Percentiles rank a stretch among this genome's conserved stretches.
These are phyloP conservation scores for Mortierella sp. DNA, from an alignment of 371 early-diverging fungal species.

Conservation along the genomic window DNA sequence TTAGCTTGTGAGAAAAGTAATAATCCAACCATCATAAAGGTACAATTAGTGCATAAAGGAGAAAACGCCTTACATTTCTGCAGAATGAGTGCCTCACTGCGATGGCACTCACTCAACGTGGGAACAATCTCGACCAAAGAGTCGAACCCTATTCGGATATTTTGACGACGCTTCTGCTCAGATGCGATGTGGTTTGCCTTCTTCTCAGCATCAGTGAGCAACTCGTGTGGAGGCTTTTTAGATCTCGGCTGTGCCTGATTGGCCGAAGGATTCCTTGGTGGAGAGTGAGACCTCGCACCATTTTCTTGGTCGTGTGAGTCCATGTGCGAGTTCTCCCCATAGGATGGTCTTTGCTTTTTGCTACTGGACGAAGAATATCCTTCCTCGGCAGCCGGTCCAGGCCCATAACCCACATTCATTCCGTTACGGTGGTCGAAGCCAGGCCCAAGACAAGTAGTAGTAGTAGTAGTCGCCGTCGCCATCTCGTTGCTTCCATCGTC, in stretches of 20 bases:
- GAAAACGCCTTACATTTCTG: constrained; percentile 62
- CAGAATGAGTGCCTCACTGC: constrained; percentile 70
- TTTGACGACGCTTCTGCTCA: constrained; percentile 90
- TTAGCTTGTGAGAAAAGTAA: too few relatives aligned
- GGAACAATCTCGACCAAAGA: constrained; percentile 86
- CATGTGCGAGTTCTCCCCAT: not conserved
- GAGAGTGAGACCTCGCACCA: constrained; percentile 9
- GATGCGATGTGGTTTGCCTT: constrained; percentile 91
- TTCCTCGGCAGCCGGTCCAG: constrained; percentile 3
- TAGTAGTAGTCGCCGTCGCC: constrained; percentile 13
- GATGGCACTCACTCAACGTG: constrained; percentile 69
- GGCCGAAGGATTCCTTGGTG: constrained; percentile 6
- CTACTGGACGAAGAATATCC: constrained; percentile 4
- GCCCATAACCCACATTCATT: not conserved
- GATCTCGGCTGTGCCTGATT: constrained; percentile 8
- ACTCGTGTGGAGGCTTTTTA: constrained; percentile 64
- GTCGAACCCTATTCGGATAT: constrained; percentile 87
- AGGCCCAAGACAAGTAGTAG: too few relatives aligned
- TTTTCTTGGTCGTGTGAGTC: not conserved
- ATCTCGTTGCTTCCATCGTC: constrained; percentile 19
- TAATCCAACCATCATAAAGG: not conserved
- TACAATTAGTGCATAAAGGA: not conserved
- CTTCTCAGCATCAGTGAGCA: constrained; percentile 89
- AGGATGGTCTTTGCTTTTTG: constrained; percentile 11
- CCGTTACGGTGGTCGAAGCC: constrained; percentile 21